phyloP scores from a whole-genome alignment of 1,284 basidiomycete genomes.

The Malassezia dermatis region DNA sequence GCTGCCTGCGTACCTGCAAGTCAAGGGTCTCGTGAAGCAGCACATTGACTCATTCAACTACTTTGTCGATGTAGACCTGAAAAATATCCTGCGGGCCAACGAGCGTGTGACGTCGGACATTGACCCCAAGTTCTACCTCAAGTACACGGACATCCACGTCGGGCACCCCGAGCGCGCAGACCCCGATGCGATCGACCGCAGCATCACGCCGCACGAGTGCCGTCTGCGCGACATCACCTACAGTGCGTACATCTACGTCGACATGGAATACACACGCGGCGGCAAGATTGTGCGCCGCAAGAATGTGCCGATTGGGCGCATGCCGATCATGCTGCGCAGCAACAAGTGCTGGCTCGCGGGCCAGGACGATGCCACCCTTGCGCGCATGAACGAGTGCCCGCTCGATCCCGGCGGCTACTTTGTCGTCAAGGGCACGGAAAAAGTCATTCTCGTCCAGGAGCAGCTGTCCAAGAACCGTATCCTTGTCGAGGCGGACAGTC shows the following conservation, averaged over 20 bases:
- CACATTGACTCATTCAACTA: slow-evolving; percentile 99
- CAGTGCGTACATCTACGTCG: slow-evolving; percentile 83
- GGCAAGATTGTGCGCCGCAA: slow-evolving; percentile 72
- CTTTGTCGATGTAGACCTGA: slow-evolving; percentile 74
- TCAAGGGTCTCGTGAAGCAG: slow-evolving; percentile 60
- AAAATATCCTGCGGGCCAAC: slow-evolving; percentile 62
- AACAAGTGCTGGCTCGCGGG: slow-evolving; percentile 74
- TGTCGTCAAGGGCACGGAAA: slow-evolving; percentile 97
- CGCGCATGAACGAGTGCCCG: slow-evolving; percentile 91
- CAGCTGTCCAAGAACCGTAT: slow-evolving; percentile 98
- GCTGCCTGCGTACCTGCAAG: slow-evolving; percentile 44
- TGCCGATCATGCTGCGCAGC: slow-evolving; percentile 94
- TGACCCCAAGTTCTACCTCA: slow-evolving; percentile 92
- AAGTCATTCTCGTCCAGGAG: slow-evolving; percentile 98
- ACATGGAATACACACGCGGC: slow-evolving; percentile 88
- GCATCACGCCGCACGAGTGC: slow-evolving; percentile 93
- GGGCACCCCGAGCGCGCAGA: slow-evolving; percentile 69
- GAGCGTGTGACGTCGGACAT: slow-evolving; percentile 64
- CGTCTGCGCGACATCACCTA: slow-evolving; percentile 93
- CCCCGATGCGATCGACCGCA: slow-evolving; percentile 64
- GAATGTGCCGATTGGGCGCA: slow-evolving; percentile 76
- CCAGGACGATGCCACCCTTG: slow-evolving; percentile 67
- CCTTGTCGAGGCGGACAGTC: slow-evolving; percentile 70
- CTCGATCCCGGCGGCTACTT: slow-evolving; percentile 98
- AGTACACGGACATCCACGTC: slow-evolving; percentile 80